phyloP scores from a whole-genome alignment of 192 early-diverging fungal species.

The Coemansia sp. region DNA sequence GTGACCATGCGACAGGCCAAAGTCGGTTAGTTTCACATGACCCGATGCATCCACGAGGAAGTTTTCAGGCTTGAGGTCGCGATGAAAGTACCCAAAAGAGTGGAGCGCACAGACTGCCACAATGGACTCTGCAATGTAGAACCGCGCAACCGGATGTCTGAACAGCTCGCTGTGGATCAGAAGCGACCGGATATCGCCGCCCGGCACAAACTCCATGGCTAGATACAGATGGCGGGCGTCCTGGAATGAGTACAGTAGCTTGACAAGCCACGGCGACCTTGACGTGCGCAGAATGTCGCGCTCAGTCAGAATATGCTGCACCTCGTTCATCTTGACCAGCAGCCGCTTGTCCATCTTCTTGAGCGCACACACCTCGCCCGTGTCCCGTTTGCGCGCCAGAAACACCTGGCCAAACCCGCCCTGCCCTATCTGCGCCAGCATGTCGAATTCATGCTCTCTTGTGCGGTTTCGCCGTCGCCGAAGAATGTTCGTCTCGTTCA shows the following conservation, averaged over 20 bases:
- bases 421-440: conserved; percentile 74
- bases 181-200: conserved; percentile 78
- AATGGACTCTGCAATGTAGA: conserved; percentile 87
- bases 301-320: conserved; percentile 71
- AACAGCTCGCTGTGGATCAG: conserved; percentile 72
- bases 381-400: conserved; percentile 69
- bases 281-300: conserved; percentile 73
- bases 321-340: conserved; percentile 67
- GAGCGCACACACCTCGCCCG: conserved; percentile 68
- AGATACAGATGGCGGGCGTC: conserved; percentile 70
- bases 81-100: conserved; percentile 53
- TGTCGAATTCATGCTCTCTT: conserved; percentile 65
- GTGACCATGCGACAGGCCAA: conserved; percentile 86
- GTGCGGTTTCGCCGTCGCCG: conserved; percentile 69
- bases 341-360: conserved; percentile 77
- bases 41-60: conserved; percentile 59
- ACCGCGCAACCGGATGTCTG: conserved; percentile 73
- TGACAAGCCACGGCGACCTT: conserved; percentile 79
- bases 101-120: conserved; percentile 71
- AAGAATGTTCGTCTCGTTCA: conserved; percentile 61
- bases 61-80: conserved; percentile 57
- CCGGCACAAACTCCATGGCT: conserved; percentile 70
- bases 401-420: conserved; percentile 81
- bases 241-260: conserved; percentile 88
- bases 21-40: conserved; percentile 89